Percentiles rank a stretch among this genome's conserved stretches.
Evolutionary conservation across 306 rosid genomes (phyloP).

Genomic region (Castanospermum australe): DNA sequence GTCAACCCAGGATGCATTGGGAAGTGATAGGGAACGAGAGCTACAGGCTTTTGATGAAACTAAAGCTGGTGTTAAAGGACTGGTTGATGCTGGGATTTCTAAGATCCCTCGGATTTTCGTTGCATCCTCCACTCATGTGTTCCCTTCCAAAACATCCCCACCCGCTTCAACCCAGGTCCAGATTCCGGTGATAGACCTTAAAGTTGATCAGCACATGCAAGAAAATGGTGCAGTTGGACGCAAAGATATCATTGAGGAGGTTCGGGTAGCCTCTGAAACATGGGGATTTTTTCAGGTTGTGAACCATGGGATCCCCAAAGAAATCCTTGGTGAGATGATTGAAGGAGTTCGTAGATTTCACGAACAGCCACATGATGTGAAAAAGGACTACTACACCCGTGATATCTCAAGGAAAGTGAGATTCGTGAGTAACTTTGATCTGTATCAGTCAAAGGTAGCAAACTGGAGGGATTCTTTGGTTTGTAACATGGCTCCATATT

Average conservation of each 20-base stretch:
- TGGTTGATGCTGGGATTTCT: background rate
- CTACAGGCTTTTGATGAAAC: constrained; percentile 23
- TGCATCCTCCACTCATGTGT: background rate
- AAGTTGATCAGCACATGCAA: background rate
- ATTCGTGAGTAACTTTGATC: constrained; percentile 30
- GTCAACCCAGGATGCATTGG: background rate
- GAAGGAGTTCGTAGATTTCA: constrained; percentile 33
- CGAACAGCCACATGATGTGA: constrained; percentile 34
- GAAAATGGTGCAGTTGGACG: background rate
- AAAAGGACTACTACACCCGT: constrained; percentile 21
- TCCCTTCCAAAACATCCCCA: background rate
- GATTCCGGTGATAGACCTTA: constrained; percentile 15
- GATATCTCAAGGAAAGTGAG: constrained; percentile 20
- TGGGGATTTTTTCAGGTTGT: constrained; percentile 44
- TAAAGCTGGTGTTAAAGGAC: constrained; percentile 18
- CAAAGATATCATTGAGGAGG: background rate
- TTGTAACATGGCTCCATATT: constrained; percentile 35
- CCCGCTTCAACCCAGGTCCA: background rate
- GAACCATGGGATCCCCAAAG: constrained; percentile 30
- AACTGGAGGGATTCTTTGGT: constrained; percentile 31
- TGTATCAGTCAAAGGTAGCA: constrained; percentile 18
- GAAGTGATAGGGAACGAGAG: background rate
- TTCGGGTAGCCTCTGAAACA: constrained; percentile 20
- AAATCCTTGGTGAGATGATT: constrained; percentile 28
- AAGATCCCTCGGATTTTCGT: background rate